Base-by-base conservation (phyloP, 2,329 filamentous ascomycete species). In the Niveomyces coronatus region DNA sequence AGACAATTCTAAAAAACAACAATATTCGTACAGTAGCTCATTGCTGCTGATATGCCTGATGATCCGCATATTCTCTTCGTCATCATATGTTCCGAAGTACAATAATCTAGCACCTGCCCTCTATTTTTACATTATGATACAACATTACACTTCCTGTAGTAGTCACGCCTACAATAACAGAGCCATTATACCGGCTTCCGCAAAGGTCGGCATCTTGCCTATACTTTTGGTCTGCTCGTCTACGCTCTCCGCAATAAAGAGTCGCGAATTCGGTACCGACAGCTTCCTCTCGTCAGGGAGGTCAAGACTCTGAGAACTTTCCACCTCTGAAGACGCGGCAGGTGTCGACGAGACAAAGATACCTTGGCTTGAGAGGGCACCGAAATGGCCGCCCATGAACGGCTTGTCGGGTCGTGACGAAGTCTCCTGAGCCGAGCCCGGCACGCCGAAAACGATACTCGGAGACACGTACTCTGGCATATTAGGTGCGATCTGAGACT, bases 321-420 rank as follows among this genome's bases (percentile, higher is more conserved):
- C 17, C 24, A 20, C n/a, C 30, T 11, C 16, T 24, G 34, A 8
- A 13, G 14, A 29, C 13, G 31, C 7, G 16, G 48, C 43, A 5
- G 34, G 16, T n/a, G 47, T 39, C 0, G 50, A 50, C 3, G 58
- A 55, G n/a, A 78, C 40, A 45, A 71, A 79, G 13, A 82, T 51
- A 5, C 78, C 80, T 13, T 68, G 59, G 35, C 74, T 69, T 1
- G 79, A 78, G 14, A 81, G 58, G 9, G 71, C 76, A 16, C 80
- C 79, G 51, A 85, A 85, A 40, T 70, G 64, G 18, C 56, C 57
- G 9, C 63, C 44, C 16, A 63, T 40, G 53, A 61, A 39, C 2
- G 28, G 20, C 34, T 31, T 18, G 17, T 31, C 33, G 10, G 39
- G 34, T 16, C 20, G 38, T 28, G 30, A 27, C 14, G 10, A n/a